Percentiles rank a stretch among this genome's conserved stretches.
Conservation (phyloP, 148 eudicot species). For the Chenopodium formosanum region DNA sequence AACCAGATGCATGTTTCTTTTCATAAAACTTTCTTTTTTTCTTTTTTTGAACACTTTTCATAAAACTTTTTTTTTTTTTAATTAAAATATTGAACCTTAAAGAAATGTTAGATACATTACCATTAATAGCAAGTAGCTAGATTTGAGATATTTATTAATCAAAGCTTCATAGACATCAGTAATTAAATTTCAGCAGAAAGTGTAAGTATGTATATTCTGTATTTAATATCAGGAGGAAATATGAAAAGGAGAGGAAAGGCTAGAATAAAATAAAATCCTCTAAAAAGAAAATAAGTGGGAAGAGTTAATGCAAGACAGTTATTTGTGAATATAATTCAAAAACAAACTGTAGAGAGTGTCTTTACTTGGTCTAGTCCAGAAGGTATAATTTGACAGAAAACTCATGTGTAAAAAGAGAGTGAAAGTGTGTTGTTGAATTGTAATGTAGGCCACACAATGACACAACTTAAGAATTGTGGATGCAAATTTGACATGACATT, state of each 20-base stretch:
- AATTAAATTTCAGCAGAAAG: background rate
- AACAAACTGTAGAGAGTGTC: background rate
- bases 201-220: background rate
- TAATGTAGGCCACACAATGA: background rate
- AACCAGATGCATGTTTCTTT: conserved; percentile 4
- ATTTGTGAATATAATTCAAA: background rate
- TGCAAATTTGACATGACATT: background rate
- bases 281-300: no score
- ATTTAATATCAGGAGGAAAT: background rate
- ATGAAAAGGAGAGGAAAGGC: no score
- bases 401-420: background rate
- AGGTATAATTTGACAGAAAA: background rate
- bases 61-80: no score
- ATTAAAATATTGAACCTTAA: background rate
- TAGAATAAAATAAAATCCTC: no score
- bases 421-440: background rate
- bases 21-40: background rate
- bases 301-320: background rate
- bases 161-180: background rate
- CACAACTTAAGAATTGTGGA: conserved; percentile 4
- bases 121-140: conserved; percentile 1
- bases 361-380: background rate
- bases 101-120: background rate
- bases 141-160: background rate
- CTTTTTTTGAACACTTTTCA: background rate